Conservation (phyloP, 805 yeast genomes). For the Starmerella etchellsii region DNA sequence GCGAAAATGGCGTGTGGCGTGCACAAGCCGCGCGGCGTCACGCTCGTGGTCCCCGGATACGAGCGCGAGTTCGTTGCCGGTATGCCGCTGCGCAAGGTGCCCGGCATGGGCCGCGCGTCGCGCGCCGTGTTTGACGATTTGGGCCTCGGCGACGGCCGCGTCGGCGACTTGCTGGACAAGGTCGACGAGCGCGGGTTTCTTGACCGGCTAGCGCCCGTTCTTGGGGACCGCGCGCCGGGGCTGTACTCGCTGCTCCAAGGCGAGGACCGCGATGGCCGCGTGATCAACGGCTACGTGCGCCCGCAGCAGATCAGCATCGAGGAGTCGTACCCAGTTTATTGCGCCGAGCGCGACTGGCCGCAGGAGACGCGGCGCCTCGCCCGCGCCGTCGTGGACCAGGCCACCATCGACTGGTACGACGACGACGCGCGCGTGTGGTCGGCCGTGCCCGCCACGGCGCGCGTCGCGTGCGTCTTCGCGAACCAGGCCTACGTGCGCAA, state of each 20-base stretch:
- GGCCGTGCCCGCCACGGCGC: neutral
- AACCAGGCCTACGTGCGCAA: neutral
- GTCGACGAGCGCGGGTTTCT: neutral
- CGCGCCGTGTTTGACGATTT: neutral
- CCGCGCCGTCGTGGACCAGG: conserved; percentile 19
- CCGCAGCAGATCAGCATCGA: conserved; percentile 25
- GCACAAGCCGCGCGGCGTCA: conserved; percentile 26
- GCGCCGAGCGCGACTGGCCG: conserved; percentile 4
- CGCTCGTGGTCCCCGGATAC: conserved; percentile 21
- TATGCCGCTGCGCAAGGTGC: conserved; percentile 15
- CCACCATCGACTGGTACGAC: conserved; percentile 18
- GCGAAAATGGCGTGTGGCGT: conserved; percentile 25
- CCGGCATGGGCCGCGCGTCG: conserved; percentile 23
- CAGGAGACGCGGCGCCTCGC: conserved; percentile 13
- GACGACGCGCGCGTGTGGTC: conserved; percentile 18
- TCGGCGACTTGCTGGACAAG: conserved; percentile 5
- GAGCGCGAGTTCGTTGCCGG: conserved; percentile 19
- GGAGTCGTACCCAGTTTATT: conserved; percentile 19
- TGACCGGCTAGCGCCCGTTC: neutral
- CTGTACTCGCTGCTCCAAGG: conserved; percentile 14
- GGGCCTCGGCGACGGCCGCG: conserved; percentile 3
- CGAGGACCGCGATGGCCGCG: conserved; percentile 8
- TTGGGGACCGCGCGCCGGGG: neutral
- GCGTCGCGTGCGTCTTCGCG: conserved; percentile 4
- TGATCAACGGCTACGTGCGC: conserved; percentile 6